Conservation (phyloP, 805 yeast genomes). For the Wickerhamia fluorescens region DNA sequence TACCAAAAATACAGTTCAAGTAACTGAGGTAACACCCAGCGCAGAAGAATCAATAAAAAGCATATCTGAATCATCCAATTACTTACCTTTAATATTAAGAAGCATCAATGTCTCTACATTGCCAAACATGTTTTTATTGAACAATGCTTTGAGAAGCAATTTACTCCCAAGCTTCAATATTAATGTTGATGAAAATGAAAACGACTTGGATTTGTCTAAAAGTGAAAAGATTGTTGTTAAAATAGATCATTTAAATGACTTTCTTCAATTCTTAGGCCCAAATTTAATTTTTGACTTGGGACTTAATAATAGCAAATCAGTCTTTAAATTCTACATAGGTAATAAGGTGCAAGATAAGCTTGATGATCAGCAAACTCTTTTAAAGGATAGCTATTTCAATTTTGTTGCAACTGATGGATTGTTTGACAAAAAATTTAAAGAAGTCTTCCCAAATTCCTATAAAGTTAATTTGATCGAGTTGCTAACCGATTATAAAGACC, state of each 20-base stretch:
- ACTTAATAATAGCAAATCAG: slow-evolving; percentile 9
- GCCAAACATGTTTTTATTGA: slow-evolving; percentile 44
- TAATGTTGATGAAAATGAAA: slow-evolving; percentile 29
- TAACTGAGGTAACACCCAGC: not conserved
- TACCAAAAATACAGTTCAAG: not conserved
- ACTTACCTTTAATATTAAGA: slow-evolving; percentile 61
- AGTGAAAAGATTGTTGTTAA: slow-evolving; percentile 26
- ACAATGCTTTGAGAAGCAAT: slow-evolving; percentile 20
- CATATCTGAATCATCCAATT: slow-evolving; percentile 42
- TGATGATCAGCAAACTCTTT: not conserved
- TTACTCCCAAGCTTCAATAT: slow-evolving; percentile 22
- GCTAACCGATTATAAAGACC: slow-evolving; percentile 14
- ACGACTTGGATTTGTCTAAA: slow-evolving; percentile 22
- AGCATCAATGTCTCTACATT: slow-evolving; percentile 57
- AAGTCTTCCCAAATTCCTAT: slow-evolving; percentile 26
- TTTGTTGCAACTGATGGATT: no score
- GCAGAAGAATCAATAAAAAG: slow-evolving; percentile 2
- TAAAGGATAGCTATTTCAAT: no score
- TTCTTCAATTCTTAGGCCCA: slow-evolving; percentile 34
- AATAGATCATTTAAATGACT: slow-evolving; percentile 21
- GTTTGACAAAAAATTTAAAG: slow-evolving; percentile 16
- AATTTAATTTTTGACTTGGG: slow-evolving; percentile 34
- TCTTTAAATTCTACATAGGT: slow-evolving; percentile 7
- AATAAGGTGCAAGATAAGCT: slow-evolving; percentile 2
- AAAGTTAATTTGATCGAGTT: slow-evolving; percentile 29